These are phyloP conservation scores for Cyberlindnera americana DNA, from an alignment of 805 yeast genomes.

Conservation along the genomic window DNA sequence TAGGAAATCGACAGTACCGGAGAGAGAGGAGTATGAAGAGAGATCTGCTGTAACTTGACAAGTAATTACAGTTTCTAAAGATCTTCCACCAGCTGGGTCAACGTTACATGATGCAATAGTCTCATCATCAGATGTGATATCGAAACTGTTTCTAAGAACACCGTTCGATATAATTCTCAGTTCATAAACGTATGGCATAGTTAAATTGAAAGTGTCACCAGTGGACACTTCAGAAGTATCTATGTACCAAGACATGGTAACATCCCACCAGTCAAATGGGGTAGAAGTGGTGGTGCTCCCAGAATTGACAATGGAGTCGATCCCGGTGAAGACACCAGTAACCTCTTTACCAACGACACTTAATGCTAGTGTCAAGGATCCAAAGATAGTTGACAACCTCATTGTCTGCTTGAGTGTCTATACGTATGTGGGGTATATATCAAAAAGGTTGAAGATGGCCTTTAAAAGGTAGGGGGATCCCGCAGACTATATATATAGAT, in stretches of 20 bases:
- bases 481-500: too few relatives aligned
- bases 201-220: slow-evolving; percentile 16
- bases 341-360: slow-evolving; percentile 7
- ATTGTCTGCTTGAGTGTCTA: neutral
- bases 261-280: slow-evolving; percentile 13
- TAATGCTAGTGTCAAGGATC: neutral
- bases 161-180: slow-evolving; percentile 10
- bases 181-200: slow-evolving; percentile 17
- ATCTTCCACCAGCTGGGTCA: slow-evolving; percentile 14
- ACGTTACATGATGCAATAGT: slow-evolving; percentile 14
- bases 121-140: slow-evolving; percentile 6
- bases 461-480: too few relatives aligned
- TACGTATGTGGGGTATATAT: too few relatives aligned
- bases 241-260: slow-evolving; percentile 8
- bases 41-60: slow-evolving; percentile 13
- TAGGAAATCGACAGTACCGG: slow-evolving; percentile 10
- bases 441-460: too few relatives aligned
- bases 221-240: slow-evolving; percentile 8
- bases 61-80: slow-evolving; percentile 3
- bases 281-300: neutral
- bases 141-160: slow-evolving; percentile 5
- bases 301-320: slow-evolving; percentile 9
- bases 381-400: neutral
- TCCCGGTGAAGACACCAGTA: slow-evolving; percentile 8
- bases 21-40: neutral